Percentiles rank a stretch among this genome's conserved stretches.
phyloP scores from a whole-genome alignment of 805 yeast genomes.

The Candida easanensis region DNA sequence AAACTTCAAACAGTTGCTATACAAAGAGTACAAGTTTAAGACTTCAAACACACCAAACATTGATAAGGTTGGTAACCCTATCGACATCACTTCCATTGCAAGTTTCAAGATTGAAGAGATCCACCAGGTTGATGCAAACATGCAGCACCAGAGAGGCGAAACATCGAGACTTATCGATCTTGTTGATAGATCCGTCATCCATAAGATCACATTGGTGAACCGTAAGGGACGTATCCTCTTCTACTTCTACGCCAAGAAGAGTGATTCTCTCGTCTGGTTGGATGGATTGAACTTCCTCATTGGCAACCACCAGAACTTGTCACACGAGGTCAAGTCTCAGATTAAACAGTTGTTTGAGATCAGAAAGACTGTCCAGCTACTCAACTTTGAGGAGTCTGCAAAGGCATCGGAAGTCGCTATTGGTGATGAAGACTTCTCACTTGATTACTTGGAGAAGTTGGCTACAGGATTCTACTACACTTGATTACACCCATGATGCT shows the following conservation, averaged over 20 bases:
- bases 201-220: conserved; percentile 51
- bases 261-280: conserved; percentile 67
- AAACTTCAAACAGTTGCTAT: conserved; percentile 57
- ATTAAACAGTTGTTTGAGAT: conserved; percentile 42
- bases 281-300: conserved; percentile 66
- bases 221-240: conserved; percentile 42
- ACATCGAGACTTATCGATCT: conserved; percentile 48
- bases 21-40: conserved; percentile 54
- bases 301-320: conserved; percentile 34
- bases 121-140: conserved; percentile 42
- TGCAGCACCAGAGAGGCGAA: conserved; percentile 31
- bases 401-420: conserved; percentile 2
- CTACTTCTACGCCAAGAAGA: conserved; percentile 67
- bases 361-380: conserved; percentile 48
- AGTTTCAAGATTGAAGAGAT: conserved; percentile 51
- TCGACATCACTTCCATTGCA: conserved; percentile 50
- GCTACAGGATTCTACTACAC: conserved; percentile 24
- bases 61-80: conserved; percentile 51
- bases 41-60: conserved; percentile 50
- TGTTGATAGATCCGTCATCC: conserved; percentile 54
- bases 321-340: conserved; percentile 44
- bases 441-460: conserved; percentile 18
- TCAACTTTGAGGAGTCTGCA: conserved; percentile 21
- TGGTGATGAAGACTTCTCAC: conserved; percentile 5
- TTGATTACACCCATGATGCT: conserved; percentile 3